Conservation (phyloP, 768 basidiomycete genomes). For the Termitomyces sp. region DNA sequence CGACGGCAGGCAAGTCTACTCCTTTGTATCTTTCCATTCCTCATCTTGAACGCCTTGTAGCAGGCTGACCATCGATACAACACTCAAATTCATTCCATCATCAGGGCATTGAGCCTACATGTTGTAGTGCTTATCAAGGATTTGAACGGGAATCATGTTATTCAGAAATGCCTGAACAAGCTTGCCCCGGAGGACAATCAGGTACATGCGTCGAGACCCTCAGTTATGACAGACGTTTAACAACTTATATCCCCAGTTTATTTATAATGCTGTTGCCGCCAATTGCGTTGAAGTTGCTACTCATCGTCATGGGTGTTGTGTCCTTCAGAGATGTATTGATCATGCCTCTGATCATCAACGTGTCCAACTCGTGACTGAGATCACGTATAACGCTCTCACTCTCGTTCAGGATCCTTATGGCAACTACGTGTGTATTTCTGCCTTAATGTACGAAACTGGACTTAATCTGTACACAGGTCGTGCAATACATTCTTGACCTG, state of each 20-base stretch:
- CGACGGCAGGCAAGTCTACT: conserved; percentile 77
- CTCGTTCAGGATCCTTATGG: conserved; percentile 97
- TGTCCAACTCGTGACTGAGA: conserved; percentile 95
- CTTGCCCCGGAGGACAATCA: conserved; percentile 98
- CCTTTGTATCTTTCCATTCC: conserved; percentile 29
- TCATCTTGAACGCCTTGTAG: conserved; percentile 49
- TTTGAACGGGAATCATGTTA: conserved; percentile 95
- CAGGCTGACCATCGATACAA: conserved; percentile 84
- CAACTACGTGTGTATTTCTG: conserved; percentile 65
- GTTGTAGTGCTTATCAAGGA: conserved; percentile 99
- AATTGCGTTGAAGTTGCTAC: conserved; percentile 99
- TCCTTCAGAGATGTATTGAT: conserved; percentile 96
- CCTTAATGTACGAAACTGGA: conserved; percentile 1
- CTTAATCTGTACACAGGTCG: conserved; percentile 52
- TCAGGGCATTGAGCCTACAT: conserved; percentile 93
- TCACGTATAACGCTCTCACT: conserved; percentile 96
- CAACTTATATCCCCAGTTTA: conserved; percentile 59
- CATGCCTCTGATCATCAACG: conserved; percentile 96
- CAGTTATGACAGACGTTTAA: background rate
- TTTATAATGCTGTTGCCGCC: conserved; percentile 98
- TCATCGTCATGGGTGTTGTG: conserved; percentile 97
- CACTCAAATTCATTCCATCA: conserved; percentile 94
- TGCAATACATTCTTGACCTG: conserved; percentile 97
- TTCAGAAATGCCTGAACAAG: conserved; percentile 99
- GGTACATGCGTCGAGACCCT: conserved; percentile 35